These are phyloP conservation scores for Xylariomycetidae sp. DNA, from an alignment of 2,329 filamentous ascomycete species.

Conservation along the genomic window DNA sequence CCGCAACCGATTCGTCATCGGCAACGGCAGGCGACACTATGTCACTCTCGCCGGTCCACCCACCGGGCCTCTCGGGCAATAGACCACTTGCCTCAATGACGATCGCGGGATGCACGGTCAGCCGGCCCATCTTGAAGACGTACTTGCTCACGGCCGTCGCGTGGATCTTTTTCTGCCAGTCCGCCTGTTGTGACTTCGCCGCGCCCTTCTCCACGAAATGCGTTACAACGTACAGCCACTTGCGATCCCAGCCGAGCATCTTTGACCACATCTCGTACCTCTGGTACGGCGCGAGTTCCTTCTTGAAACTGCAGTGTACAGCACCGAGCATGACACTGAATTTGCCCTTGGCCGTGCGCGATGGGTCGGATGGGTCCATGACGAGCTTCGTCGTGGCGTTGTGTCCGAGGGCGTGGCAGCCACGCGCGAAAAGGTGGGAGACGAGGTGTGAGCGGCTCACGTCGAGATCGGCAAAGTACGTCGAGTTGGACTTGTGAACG, in stretches of 20 bases:
- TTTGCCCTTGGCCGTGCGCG: conserved; percentile 43
- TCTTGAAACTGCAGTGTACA: conserved; percentile 68
- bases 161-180: conserved; percentile 60
- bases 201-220: conserved; percentile 65
- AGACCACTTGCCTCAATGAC: conserved; percentile 68
- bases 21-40: conserved; percentile 15
- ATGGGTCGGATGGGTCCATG: conserved; percentile 39
- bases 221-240: conserved; percentile 74
- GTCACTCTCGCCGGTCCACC: conserved; percentile 47
- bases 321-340: conserved; percentile 66
- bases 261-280: conserved; percentile 70
- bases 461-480: conserved; percentile 85
- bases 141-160: conserved; percentile 75
- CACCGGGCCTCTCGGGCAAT: conserved; percentile 68
- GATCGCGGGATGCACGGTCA: conserved; percentile 79
- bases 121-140: conserved; percentile 73
- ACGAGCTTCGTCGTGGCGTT: conserved; percentile 49
- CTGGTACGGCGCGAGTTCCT: conserved; percentile 66
- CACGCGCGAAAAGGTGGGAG: conserved; percentile 59
- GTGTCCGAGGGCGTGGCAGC: conserved; percentile 46
- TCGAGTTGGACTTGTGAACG: conserved; percentile 76
- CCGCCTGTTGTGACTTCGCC: conserved; percentile 43
- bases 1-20: conserved; percentile 30
- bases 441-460: conserved; percentile 77
- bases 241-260: conserved; percentile 70